phyloP scores from a whole-genome alignment of 2,329 filamentous ascomycete genomes.

The Rutstroemia sydowiana region DNA sequence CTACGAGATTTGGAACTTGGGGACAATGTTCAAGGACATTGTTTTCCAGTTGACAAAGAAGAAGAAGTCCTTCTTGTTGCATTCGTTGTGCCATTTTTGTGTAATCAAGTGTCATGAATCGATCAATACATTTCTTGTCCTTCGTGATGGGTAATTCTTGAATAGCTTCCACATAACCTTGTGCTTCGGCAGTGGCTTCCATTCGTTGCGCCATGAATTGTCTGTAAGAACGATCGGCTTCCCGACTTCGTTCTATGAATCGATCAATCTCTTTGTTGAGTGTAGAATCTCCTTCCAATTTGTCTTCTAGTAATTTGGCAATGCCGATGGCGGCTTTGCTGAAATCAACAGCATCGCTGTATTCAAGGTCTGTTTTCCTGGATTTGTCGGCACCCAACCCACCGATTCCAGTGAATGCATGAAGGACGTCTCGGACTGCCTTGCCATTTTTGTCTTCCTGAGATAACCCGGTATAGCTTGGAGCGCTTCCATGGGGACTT shows the following conservation, averaged over 20 bases:
- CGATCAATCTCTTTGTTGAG: background rate
- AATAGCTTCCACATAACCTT: background rate
- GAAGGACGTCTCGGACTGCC: background rate
- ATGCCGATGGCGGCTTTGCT: background rate
- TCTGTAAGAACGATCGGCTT: background rate
- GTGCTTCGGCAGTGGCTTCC: background rate
- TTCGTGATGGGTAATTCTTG: background rate
- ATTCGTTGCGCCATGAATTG: background rate
- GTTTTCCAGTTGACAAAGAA: background rate
- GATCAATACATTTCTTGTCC: background rate
- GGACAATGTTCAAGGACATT: background rate
- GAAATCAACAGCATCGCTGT: background rate
- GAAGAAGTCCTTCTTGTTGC: background rate
- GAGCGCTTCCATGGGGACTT: background rate
- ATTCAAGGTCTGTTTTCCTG: background rate
- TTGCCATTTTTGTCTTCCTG: background rate
- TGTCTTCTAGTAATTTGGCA: background rate
- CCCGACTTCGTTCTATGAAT: background rate
- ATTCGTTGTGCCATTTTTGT: background rate
- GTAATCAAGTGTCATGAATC: background rate
- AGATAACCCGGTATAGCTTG: background rate
- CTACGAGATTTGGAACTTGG: background rate
- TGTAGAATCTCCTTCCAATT: background rate
- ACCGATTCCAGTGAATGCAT: background rate
- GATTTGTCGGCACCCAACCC: background rate